Evolutionary conservation across 176 grass and related monocot genomes (phyloP), one percentile per base, ranked within the genome.

Genomic region (sorghum (Sorghum bicolor)): DNA sequence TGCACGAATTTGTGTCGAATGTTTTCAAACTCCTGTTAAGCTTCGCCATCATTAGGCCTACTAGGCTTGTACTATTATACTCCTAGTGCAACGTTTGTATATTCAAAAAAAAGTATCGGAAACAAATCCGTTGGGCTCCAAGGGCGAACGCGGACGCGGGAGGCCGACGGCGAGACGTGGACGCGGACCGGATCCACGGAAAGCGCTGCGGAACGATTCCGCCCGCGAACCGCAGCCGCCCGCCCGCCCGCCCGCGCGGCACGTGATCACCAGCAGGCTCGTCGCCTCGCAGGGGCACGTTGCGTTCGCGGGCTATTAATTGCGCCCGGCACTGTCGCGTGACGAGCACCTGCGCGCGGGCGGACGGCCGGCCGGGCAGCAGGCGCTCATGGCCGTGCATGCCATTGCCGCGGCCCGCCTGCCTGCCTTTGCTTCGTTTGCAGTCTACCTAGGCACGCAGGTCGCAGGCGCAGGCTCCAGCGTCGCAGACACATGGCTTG

Each of bases 301-400:
- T 60, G 55, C 55, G 55, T 58, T 24, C 8, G 66, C 7, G 66
- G 66, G n/a, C 12, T 34, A 86, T 86, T 72, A 72, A 86, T 79
- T 47, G 52, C 53, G 55, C 8, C 75, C 17, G 10, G 22, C 40
- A 47, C 22, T 22, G 2, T 50, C 45, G 45, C 45, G 45, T 50
- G 45, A 50, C 15, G 45, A 50, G 45, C 45, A 50, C 45, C 45
- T 17, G 45, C 45, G 15, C 13, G 4, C 43, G 43, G 43, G 4
- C 43, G 43, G 12, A 3, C 12, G 43, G 43, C 0, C 43, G 12
- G 12, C 11, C 43, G 12, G 7, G 10, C 8, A 2, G 41, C 41
- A 43, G 41, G 5, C 5, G 10, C 26, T 34, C 28, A 5, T 9
- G 19, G 28, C 44, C 71, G 15, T 57, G 53, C 53, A 8, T 57